These are phyloP conservation scores for Saitozyma sp. DNA, from an alignment of 768 basidiomycete species.

Conservation along the genomic window DNA sequence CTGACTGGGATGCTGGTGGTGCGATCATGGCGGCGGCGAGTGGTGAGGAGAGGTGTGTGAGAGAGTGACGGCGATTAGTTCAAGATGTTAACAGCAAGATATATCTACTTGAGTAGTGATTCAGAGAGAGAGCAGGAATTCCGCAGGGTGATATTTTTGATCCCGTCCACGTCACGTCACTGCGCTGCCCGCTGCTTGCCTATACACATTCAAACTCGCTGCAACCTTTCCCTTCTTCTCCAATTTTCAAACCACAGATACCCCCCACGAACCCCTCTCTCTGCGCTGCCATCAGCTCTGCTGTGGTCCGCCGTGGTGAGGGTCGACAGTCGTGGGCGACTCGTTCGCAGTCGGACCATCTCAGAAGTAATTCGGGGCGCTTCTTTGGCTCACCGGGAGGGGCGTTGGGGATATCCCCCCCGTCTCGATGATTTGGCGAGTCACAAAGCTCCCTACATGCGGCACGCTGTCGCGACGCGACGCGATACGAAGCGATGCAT, in stretches of 20 bases:
- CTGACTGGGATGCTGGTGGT: conserved; percentile 69
- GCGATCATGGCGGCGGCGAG: conserved; percentile 36
- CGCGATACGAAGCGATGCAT: too few relatives aligned
- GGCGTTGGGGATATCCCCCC: background rate
- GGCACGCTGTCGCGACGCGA: too few relatives aligned
- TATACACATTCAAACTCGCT: too few relatives aligned
- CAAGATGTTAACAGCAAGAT: too few relatives aligned
- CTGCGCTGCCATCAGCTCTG: background rate
- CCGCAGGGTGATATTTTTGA: too few relatives aligned
- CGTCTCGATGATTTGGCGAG: conserved; percentile 33
- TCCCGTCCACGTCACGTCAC: too few relatives aligned
- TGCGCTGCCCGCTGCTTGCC: too few relatives aligned
- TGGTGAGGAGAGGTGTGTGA: too few relatives aligned
- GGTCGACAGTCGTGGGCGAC: conserved; percentile 38
- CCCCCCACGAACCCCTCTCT: conserved; percentile 34
- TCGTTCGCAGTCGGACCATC: conserved; percentile 17
- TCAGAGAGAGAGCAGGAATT: too few relatives aligned
- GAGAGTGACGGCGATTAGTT: too few relatives aligned
- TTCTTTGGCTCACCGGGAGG: conserved; percentile 48
- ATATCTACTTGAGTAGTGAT: too few relatives aligned
- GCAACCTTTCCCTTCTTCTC: conserved; percentile 4
- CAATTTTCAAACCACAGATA: conserved; percentile 17
- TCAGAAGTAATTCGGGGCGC: conserved; percentile 30
- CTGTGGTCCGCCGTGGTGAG: conserved; percentile 5
- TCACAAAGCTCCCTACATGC: conserved; percentile 43